These are phyloP conservation scores for Trebouxiophyceae sp. DNA, from an alignment of 163 green algal species.

Conservation along the genomic window DNA sequence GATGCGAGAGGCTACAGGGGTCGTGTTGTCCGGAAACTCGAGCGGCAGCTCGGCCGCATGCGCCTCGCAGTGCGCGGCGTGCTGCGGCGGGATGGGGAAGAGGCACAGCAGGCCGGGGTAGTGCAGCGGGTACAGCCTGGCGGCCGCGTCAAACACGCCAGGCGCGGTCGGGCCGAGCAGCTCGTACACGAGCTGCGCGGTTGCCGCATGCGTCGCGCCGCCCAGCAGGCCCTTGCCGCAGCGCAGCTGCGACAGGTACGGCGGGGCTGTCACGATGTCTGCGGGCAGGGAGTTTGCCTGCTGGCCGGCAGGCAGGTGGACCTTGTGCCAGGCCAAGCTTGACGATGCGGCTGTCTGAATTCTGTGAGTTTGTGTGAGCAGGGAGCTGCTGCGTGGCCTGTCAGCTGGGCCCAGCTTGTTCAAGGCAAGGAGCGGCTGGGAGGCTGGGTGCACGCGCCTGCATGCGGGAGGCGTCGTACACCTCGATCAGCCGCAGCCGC, in stretches of 20 bases:
- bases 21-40: slow-evolving; percentile 18
- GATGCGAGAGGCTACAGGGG: slow-evolving; percentile 27
- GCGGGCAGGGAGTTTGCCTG: too few relatives aligned
- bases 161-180: slow-evolving; percentile 43
- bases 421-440: neutral
- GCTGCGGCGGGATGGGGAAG: slow-evolving; percentile 26
- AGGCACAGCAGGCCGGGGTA: slow-evolving; percentile 39
- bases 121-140: slow-evolving; percentile 23
- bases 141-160: slow-evolving; percentile 13
- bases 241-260: slow-evolving; percentile 18
- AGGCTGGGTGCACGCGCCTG: slow-evolving; percentile 19
- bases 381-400: neutral
- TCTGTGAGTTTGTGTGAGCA: neutral
- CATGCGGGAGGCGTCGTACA: slow-evolving; percentile 37
- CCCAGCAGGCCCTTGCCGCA: slow-evolving; percentile 19
- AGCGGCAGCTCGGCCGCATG: slow-evolving; percentile 1
- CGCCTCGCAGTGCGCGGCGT: slow-evolving; percentile 9
- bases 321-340: too few relatives aligned
- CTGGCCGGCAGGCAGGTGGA: too few relatives aligned
- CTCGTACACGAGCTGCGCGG: slow-evolving; percentile 41
- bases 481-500: slow-evolving; percentile 43
- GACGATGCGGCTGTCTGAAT: neutral
- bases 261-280: too few relatives aligned
- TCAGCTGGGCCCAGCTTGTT: neutral
- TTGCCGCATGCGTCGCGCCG: slow-evolving; percentile 32